Percentiles rank a stretch among this genome's conserved stretches.
Evolutionary conservation across 495 filamentous ascomycete species (phyloP).

Genomic region (Daldinia loculata): DNA sequence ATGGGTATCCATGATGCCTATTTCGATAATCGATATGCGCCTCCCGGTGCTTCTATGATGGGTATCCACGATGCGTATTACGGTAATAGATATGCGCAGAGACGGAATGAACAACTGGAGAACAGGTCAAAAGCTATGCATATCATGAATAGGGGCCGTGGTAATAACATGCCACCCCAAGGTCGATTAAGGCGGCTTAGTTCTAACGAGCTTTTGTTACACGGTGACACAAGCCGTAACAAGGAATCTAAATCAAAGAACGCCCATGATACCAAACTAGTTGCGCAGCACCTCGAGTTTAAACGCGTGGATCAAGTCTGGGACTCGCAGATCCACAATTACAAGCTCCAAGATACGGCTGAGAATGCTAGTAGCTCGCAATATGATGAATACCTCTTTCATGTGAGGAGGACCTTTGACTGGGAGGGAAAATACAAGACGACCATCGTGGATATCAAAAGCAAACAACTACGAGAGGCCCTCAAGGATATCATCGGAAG

Average conservation of each 20-base stretch:
- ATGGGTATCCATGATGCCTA: neutral
- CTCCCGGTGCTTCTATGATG: too few species aligned
- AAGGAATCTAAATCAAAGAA: slow-evolving; percentile 54
- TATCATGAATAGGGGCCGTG: neutral
- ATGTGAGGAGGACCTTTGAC: slow-evolving; percentile 83
- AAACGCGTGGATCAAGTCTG: slow-evolving; percentile 89
- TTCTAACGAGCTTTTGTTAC: slow-evolving; percentile 16
- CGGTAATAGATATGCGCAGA: neutral
- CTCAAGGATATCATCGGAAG: slow-evolving; percentile 80
- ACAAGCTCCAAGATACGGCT: slow-evolving; percentile 81
- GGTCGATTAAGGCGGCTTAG: slow-evolving; percentile 28
- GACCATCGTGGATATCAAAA: slow-evolving; percentile 87
- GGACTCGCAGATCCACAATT: slow-evolving; percentile 82
- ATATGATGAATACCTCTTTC: slow-evolving; percentile 88
- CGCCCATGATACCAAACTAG: slow-evolving; percentile 60
- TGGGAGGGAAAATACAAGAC: slow-evolving; percentile 87
- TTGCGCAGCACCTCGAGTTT: slow-evolving; percentile 71
- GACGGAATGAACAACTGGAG: slow-evolving; percentile 2
- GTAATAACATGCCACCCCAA: neutral
- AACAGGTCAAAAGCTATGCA: neutral
- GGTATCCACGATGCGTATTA: neutral
- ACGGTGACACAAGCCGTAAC: slow-evolving; percentile 28
- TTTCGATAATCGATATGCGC: neutral
- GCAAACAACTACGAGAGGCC: slow-evolving; percentile 76
- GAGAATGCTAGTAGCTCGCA: slow-evolving; percentile 75